Base-by-base conservation (phyloP, 1,284 basidiomycete genomes). In the Ceratobasidium sp. region DNA sequence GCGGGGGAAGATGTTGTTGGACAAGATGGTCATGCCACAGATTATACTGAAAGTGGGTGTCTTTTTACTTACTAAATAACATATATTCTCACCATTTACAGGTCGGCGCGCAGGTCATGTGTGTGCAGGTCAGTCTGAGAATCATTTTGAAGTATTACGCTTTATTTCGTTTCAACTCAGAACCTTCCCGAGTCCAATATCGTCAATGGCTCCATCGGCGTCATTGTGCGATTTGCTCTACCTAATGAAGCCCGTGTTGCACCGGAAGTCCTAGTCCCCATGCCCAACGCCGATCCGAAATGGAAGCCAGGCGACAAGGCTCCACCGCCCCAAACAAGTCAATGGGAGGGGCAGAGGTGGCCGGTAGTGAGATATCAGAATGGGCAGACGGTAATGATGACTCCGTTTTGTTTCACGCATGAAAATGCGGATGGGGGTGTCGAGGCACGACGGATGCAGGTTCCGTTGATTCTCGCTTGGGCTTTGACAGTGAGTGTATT, bases 381-480 rank as follows among this genome's bases (percentile, higher is more conserved):
- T 21, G 62, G 71, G 3, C n/a, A 23, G 28, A 64, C n/a, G 25
- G 46, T 69, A 2, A 23, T 73, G n/a, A 63, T 74, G 60, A 38
- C 36, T 2, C 74, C 76, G 23, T 64, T 74, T 16, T 38, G 48
- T 25, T 79, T 79, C 46, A 73, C 76, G 28, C 75, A 76, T 18
- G 75, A 75, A 28, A 77, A 76, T 51, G 73, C 74, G 7, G 61
- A 61, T 48, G 78, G 78, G 5, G 58, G 56, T n/a, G 62, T 73
- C 25, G 77, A 78, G 59, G 78, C 77, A 36, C 73, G 64, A n/a
- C 64, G 78, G 36, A 53, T 74, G 38, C 78, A 79, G 75, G 77
- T 78, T 70, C 18, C 48, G 11, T 21, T 25, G 5, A 46, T 67
- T 18, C 56, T 44, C 46, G 87, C 91, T 0, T 93, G 90, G 90